Base-by-base conservation (phyloP, 495 filamentous ascomycete species). In the Pyrenula aspistea region DNA sequence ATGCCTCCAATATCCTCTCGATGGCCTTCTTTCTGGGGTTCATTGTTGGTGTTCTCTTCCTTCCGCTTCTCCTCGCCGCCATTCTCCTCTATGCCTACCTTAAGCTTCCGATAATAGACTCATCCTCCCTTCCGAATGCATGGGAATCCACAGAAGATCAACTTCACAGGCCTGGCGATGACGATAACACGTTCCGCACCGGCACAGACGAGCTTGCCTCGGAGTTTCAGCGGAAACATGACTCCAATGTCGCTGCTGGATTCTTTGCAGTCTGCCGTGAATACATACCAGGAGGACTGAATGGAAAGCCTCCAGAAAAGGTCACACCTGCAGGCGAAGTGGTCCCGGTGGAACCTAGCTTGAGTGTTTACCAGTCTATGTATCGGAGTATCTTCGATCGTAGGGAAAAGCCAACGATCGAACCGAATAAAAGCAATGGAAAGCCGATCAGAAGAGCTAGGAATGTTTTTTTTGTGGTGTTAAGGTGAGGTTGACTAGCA, bases 291-390 rank as follows among this genome's bases (percentile, higher is more conserved):
- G 88, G 88, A 58, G 91, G 89, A 53, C 83, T 92, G 61, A 94
- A 93, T 72, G 92, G 90, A 47, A 75, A 91, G 70, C 92, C 91
- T 2, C 91, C 90, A 58, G 91, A 96, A 67, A 79, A 91, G 55
- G 84, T 83, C 42, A 93, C 89, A 1, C 89, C 91, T 11, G 80
- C 88, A 10, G 89, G 88, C 12, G 82, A 83, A 53, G 75, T 82
- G 51, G 74, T 82, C 56, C 82, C 82, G 24, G 70, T 84, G 10
- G 87, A 89, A 59, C n/a, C n/a, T n/a, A 94, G 89, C 66, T 89
- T 86, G 47, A 94, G 89, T 63, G 91, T 98, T 24, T 96, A 97
- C 64, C 94, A 97, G 77, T 83, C 86, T 67, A 96, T 98, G 93
- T 97, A 97, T 68, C 76, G 91, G 62, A 94, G 88, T 68, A 82